Evolutionary conservation across 2,329 filamentous ascomycete species (phyloP), one percentile per base, ranked within the genome.

Genomic region (Fusarium luffae): DNA sequence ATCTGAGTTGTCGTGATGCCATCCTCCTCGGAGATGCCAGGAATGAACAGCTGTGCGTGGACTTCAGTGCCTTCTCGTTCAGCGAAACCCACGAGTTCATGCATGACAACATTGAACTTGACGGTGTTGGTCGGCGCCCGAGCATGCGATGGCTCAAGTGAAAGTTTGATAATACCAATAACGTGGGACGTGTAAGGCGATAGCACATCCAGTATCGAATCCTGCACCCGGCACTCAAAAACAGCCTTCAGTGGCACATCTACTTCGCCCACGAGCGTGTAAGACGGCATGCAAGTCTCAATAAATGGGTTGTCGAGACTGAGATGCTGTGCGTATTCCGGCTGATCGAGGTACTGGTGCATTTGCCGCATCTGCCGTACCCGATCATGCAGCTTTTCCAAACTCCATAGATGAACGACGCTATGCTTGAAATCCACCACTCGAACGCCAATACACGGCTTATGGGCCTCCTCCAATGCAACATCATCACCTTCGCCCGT

Each of bases 71-170:
- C 96, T 82, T 99, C 96, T 67, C 95, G 89, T 81, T 99, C 96
- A 1, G 96, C 92, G 73, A 99, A 99, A 2, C 96, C 96, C 37
- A 96, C 83, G 82, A 99, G 88, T 77, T 98, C 94, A 76, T 97
- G 94, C 93, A 99, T 97, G 32, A 98, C 94, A 7, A 98, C 94
- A 75, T 98, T 99, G 82, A 99, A 99, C 78, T 98, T 99, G 61
- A 98, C 83, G 4, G 93, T 98, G 62, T 93, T 96, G 14, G 93
- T 92, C 16, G 96, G 96, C 6, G 94, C 95, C 75, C 97, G 91
- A 4, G 95, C 94, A 49, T 93, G 95, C 1, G 95, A 98, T 16
- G 96, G 96, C 77, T 99, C 96, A 9, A 99, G 83, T 0, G 95
- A 95, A 40, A 99, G 83, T 75, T 94, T 93, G 70, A 99, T 89